A percentile compares a stretch with the other conserved stretches of the same genome.
Conservation (phyloP, 805 yeast genomes). For the Starmerella potacharoeniae region DNA sequence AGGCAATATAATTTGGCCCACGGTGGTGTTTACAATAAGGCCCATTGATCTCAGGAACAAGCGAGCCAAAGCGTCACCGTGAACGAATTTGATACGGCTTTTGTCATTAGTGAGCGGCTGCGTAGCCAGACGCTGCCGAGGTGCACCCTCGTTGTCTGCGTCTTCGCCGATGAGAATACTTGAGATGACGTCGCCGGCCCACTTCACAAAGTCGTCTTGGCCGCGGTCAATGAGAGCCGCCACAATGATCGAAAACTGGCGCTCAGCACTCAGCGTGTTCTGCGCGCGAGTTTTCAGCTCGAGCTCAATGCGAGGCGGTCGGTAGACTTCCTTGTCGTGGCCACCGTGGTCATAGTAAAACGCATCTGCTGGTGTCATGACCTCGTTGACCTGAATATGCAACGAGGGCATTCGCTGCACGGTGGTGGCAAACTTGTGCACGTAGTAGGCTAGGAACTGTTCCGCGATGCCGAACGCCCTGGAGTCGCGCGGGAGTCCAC, state of each 20-base stretch:
- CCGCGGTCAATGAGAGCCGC: conserved; percentile 40
- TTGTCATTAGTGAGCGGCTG: conserved; percentile 22
- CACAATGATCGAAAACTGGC: conserved; percentile 40
- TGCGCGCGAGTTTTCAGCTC: conserved; percentile 24
- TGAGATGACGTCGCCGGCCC: conserved; percentile 26
- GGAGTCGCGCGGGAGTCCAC: conserved; percentile 37
- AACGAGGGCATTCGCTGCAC: conserved; percentile 42
- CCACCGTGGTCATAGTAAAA: conserved; percentile 51
- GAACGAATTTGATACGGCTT: conserved; percentile 25
- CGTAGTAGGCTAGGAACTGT: conserved; percentile 52
- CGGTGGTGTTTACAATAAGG: conserved; percentile 27
- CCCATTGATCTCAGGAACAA: conserved; percentile 39
- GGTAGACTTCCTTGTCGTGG: conserved; percentile 29
- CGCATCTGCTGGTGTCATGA: conserved; percentile 38
- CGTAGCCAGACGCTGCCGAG: not conserved
- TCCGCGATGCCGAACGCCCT: conserved; percentile 48
- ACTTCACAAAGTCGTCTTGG: conserved; percentile 34
- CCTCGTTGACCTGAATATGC: conserved; percentile 56
- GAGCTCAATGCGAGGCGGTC: conserved; percentile 18
- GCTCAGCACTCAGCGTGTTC: conserved; percentile 30
- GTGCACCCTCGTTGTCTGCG: not conserved
- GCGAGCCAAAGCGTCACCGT: conserved; percentile 41
- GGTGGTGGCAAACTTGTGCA: conserved; percentile 44
- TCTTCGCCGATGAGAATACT: not conserved
- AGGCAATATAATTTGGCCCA: conserved; percentile 35